phyloP scores from a whole-genome alignment of 140 eudicot genomes.

The Oenanthe javanica region DNA sequence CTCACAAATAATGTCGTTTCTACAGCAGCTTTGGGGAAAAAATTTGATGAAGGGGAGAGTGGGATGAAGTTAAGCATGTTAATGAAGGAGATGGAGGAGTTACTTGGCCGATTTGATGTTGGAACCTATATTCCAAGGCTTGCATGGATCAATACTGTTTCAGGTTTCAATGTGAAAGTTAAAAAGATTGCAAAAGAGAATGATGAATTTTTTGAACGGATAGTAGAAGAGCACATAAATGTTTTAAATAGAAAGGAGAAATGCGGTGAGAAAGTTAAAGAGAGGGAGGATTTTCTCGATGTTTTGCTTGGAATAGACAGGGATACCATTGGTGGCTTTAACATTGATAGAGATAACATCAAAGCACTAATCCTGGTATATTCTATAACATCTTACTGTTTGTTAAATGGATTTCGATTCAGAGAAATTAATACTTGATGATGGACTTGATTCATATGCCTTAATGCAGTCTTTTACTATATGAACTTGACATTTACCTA shows the following conservation, averaged over 20 bases:
- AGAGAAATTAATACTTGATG: not conserved
- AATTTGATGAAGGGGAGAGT: slow-evolving; percentile 1
- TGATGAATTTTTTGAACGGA: slow-evolving; percentile 20
- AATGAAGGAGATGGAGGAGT: slow-evolving; percentile 6
- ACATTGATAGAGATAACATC: slow-evolving; percentile 21
- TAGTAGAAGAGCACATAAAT: slow-evolving; percentile 14
- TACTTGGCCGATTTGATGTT: slow-evolving; percentile 20
- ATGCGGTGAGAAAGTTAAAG: not conserved
- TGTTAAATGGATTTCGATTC: not conserved
- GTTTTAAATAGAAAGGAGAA: not conserved
- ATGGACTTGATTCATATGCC: not conserved
- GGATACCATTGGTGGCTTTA: slow-evolving; percentile 23
- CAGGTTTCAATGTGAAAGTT: slow-evolving; percentile 15
- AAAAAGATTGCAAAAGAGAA: slow-evolving; percentile 6
- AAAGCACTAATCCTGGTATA: slow-evolving; percentile 34
- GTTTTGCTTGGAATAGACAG: slow-evolving; percentile 22
- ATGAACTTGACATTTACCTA: not conserved
- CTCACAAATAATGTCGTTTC: slow-evolving; percentile 22
- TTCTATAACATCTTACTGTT: not conserved
- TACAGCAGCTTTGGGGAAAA: slow-evolving; percentile 25
- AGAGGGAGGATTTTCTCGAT: slow-evolving; percentile 26
- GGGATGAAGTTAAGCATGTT: slow-evolving; percentile 17
- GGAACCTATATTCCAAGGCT: slow-evolving; percentile 32
- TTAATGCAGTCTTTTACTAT: not conserved
- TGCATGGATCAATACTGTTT: slow-evolving; percentile 19